Base-by-base conservation (phyloP, 331 rosid species). In the Quercus phellos region DNA sequence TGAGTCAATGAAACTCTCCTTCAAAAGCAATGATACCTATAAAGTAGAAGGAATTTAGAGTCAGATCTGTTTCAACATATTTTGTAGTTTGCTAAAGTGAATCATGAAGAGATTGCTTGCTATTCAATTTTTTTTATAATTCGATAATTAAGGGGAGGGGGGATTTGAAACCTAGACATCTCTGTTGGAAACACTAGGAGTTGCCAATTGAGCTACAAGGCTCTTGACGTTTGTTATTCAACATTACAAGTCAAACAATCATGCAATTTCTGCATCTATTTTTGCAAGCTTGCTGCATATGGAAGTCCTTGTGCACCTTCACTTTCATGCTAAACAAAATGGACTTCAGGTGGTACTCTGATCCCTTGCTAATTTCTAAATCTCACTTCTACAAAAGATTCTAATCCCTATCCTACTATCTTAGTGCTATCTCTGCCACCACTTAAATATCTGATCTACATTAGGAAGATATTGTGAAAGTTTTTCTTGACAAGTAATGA, bases 1-100 rank as follows among this genome's bases (percentile, higher is more conserved):
- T 0, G 99, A 95, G 81, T 87, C 97, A 0, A 95, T 91, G 89
- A 90, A 95, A 87, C 99, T 95, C 90, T 95, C 99, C 89, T 93
- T 95, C 89, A 95, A 78, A 80, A 95, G 99, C 88, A 95, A 87
- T 6, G 99, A 95, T 72, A 95, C 98, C 99, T 95, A 77, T 4
- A 71, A 84, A 61, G 80, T 56, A 59, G 74, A 88, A 75, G 55
- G 54, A 58, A 68, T 69, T 42, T 68, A 61, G 22, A 70, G 42
- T 75, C 79, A 83, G 81, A 80, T 71, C 68, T 56, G 61, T 27
- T 72, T 59, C 11, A 54, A 22, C 74, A 38, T 34, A 29, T 43
- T 79, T 50, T 73, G 22, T 7, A 73, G 66, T 29, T 43, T 67
- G 81, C 68, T 42, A 32, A 73, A 35, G 55, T 43, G 75, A 42